These are phyloP conservation scores for Filosporella fistucella DNA, from an alignment of 495 filamentous ascomycete species.

Conservation along the genomic window DNA sequence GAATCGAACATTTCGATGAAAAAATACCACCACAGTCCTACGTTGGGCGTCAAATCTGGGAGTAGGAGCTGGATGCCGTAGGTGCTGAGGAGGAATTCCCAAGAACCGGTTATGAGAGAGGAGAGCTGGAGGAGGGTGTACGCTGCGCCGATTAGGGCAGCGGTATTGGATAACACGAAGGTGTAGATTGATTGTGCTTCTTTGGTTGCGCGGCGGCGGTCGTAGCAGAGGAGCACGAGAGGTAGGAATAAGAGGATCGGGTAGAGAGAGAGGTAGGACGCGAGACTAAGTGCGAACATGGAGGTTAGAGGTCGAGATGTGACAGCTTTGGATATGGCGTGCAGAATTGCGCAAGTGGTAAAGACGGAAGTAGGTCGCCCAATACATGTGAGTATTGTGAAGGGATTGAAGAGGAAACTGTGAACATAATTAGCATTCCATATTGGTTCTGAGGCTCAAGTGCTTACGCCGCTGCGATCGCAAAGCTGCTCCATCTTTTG, in stretches of 20 bases:
- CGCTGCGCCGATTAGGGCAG: constrained; percentile 41
- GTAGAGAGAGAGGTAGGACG: constrained; percentile 88
- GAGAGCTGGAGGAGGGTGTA: constrained; percentile 64
- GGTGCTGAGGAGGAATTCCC: constrained; percentile 79
- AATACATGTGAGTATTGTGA: constrained; percentile 88
- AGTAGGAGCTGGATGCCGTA: constrained; percentile 90
- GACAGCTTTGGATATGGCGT: constrained; percentile 80
- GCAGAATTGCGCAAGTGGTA: constrained; percentile 82
- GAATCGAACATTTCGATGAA: constrained; percentile 99
- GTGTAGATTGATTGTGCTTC: constrained; percentile 24
- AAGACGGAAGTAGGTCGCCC: constrained; percentile 90
- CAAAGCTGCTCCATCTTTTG: constrained; percentile 68
- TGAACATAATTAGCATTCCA: not conserved
- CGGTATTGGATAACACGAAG: constrained; percentile 49
- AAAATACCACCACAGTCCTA: constrained; percentile 99
- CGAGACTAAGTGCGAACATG: constrained; percentile 82
- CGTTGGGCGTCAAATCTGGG: constrained; percentile 90
- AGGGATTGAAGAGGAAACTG: constrained; percentile 91
- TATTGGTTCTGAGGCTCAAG: not conserved
- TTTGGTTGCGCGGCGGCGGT: constrained; percentile 42
- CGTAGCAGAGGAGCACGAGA: constrained; percentile 75
- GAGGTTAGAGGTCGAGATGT: constrained; percentile 65
- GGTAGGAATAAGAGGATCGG: constrained; percentile 83
- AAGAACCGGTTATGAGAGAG: constrained; percentile 67
- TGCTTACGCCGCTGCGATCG: constrained; percentile 72